phyloP scores from a whole-genome alignment of 1,139 yeast species.

The Geotrichum histeridarum region DNA sequence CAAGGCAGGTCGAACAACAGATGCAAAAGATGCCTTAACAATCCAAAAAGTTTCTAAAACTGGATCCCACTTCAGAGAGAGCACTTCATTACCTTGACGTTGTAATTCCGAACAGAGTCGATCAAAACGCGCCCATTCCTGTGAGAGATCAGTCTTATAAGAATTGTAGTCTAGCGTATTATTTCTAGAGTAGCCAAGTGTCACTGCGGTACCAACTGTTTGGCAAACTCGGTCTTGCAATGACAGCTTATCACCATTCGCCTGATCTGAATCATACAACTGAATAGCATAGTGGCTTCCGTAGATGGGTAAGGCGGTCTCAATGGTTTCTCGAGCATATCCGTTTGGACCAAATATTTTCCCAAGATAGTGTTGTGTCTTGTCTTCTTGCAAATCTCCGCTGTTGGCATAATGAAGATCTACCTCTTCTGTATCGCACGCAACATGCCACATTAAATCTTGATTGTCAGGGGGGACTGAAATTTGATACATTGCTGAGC shows the following conservation, averaged over 20 bases:
- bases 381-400: conserved; percentile 25
- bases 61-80: conserved; percentile 38
- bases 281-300: conserved; percentile 29
- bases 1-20: conserved; percentile 25
- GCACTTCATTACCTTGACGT: conserved; percentile 53
- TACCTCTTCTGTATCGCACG: conserved; percentile 11
- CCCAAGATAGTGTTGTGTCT: conserved; percentile 41
- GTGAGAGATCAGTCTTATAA: conserved; percentile 34
- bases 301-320: conserved; percentile 43
- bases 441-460: conserved; percentile 11
- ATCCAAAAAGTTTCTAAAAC: conserved; percentile 21
- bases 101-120: conserved; percentile 63
- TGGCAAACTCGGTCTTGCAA: conserved; percentile 35
- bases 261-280: conserved; percentile 3
- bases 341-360: conserved; percentile 47
- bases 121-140: conserved; percentile 57
- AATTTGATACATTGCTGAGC: conserved; percentile 42
- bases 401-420: conserved; percentile 13
- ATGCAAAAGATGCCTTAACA: conserved; percentile 25
- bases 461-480: conserved; percentile 3
- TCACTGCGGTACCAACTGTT: conserved; percentile 32
- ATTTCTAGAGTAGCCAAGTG: conserved; percentile 18
- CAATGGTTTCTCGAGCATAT: conserved; percentile 45
- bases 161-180: conserved; percentile 23
- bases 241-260: conserved; percentile 23